A percentile compares a stretch with the other conserved stretches of the same genome.
These are phyloP conservation scores for Grosmannia clavigera DNA, from an alignment of 2,329 filamentous ascomycete species.

Conservation along the genomic window DNA sequence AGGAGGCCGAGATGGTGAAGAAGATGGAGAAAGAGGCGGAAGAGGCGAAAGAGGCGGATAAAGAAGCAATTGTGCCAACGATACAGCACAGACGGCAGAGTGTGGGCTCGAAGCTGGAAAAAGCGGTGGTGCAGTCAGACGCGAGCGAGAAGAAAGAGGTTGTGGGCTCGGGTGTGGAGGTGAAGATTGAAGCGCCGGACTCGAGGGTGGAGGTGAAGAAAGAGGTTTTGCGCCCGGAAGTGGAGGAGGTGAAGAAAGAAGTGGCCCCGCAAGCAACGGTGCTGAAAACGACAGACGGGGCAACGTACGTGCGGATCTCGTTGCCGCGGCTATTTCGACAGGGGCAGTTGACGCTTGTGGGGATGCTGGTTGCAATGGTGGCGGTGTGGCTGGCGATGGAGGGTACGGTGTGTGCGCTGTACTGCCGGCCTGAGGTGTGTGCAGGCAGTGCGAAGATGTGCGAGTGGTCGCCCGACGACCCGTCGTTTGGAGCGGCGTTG, in stretches of 20 bases:
- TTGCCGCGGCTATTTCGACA: constrained; percentile 34
- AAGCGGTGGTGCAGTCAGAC: background rate
- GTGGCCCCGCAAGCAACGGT: background rate
- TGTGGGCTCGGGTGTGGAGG: no score
- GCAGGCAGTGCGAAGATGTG: constrained; percentile 26
- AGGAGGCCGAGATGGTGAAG: background rate
- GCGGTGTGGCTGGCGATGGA: constrained; percentile 44
- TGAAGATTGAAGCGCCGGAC: no score
- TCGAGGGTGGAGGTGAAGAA: no score
- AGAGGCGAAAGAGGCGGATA: background rate
- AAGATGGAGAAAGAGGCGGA: background rate
- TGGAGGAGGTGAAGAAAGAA: background rate
- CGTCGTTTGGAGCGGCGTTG: constrained; percentile 46
- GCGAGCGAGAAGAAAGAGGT: background rate
- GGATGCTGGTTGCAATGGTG: constrained; percentile 29
- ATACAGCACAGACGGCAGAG: background rate
- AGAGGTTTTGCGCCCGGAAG: background rate
- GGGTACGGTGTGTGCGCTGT: constrained; percentile 36
- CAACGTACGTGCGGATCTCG: constrained; percentile 26
- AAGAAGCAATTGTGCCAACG: background rate
- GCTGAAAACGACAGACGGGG: background rate
- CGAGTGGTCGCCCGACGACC: constrained; percentile 45
- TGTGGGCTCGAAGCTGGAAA: constrained; percentile 1
- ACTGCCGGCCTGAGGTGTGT: constrained; percentile 42
- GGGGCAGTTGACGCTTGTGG: constrained; percentile 36